Percentiles rank a stretch among this genome's conserved stretches.
These are phyloP conservation scores for Aspergillus latus DNA, from an alignment of 2,329 filamentous ascomycete genomes.

Conservation along the genomic window DNA sequence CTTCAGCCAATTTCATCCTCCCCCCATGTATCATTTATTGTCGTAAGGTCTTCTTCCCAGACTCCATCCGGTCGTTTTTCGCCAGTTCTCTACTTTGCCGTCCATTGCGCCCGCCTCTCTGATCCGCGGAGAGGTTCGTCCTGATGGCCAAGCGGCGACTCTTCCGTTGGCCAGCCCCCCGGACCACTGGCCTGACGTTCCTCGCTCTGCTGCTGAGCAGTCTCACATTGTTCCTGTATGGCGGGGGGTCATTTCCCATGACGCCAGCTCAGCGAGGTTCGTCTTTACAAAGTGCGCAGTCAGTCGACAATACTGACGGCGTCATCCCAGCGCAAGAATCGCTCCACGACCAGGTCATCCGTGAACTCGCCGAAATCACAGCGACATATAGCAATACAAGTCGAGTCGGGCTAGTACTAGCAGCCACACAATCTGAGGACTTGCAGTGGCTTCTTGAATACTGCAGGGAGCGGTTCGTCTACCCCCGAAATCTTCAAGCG, in stretches of 20 bases:
- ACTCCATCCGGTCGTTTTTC: not conserved
- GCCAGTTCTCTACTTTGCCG: not conserved
- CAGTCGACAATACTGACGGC: constrained; percentile 1
- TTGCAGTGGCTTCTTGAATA: constrained; percentile 24
- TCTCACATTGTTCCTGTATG: constrained; percentile 17
- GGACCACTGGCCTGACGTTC: constrained; percentile 17
- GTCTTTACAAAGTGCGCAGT: not conserved
- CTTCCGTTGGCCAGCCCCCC: constrained; percentile 23
- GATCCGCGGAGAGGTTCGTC: constrained; percentile 6
- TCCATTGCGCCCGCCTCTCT: constrained; percentile 1
- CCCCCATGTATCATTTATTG: constrained; percentile 8
- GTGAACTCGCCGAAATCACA: constrained; percentile 21
- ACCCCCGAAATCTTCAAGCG: too few species aligned
- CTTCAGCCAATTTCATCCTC: constrained; percentile 2
- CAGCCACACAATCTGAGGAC: constrained; percentile 21
- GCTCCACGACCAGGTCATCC: constrained; percentile 16
- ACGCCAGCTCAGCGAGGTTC: constrained; percentile 12
- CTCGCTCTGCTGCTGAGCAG: constrained; percentile 18
- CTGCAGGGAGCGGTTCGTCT: constrained; percentile 22
- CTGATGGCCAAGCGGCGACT: constrained; percentile 21
- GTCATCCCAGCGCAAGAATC: constrained; percentile 9
- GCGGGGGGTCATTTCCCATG: constrained; percentile 9
- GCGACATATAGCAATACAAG: constrained; percentile 18
- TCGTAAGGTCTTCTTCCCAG: constrained; percentile 3
- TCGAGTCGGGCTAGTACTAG: constrained; percentile 20